Evolutionary conservation across 805 yeast genomes (phyloP).

Genomic region (Blastobotrys chiropterorum): DNA sequence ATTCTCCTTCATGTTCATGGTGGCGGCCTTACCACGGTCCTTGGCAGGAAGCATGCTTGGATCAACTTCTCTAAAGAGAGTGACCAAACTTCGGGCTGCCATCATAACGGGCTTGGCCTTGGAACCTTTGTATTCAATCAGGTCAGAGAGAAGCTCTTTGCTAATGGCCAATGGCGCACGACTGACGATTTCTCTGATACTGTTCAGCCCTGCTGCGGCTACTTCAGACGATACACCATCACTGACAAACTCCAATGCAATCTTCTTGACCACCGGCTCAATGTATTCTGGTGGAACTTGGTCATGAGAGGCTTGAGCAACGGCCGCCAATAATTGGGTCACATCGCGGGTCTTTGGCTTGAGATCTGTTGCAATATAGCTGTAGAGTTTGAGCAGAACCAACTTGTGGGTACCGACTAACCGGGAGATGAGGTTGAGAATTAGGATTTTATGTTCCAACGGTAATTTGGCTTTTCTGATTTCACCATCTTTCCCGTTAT

Average conservation of each 20-base stretch:
- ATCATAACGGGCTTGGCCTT: constrained; percentile 89
- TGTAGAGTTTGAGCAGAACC: constrained; percentile 81
- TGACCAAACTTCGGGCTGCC: constrained; percentile 86
- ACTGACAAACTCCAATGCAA: constrained; percentile 95
- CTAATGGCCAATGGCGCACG: constrained; percentile 96
- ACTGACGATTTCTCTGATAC: constrained; percentile 85
- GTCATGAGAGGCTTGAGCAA: constrained; percentile 95
- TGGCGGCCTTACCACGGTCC: constrained; percentile 89
- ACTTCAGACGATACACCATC: constrained; percentile 98
- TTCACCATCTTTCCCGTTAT: not conserved
- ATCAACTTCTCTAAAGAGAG: constrained; percentile 87
- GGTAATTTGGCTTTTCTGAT: constrained; percentile 42
- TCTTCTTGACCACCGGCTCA: constrained; percentile 72
- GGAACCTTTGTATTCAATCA: constrained; percentile 84
- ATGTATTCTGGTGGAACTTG: constrained; percentile 94
- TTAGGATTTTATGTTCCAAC: constrained; percentile 81
- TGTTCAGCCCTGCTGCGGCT: constrained; percentile 95
- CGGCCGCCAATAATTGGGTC: constrained; percentile 93
- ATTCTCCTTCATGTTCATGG: constrained; percentile 67
- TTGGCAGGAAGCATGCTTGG: constrained; percentile 89
- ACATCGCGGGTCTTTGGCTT: constrained; percentile 94
- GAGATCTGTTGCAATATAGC: constrained; percentile 79
- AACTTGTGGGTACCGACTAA: constrained; percentile 92
- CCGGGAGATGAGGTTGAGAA: constrained; percentile 83
- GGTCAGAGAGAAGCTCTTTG: constrained; percentile 78